phyloP scores from a whole-genome alignment of 2,329 filamentous ascomycete species.

The Monosporascus cannonballus region DNA sequence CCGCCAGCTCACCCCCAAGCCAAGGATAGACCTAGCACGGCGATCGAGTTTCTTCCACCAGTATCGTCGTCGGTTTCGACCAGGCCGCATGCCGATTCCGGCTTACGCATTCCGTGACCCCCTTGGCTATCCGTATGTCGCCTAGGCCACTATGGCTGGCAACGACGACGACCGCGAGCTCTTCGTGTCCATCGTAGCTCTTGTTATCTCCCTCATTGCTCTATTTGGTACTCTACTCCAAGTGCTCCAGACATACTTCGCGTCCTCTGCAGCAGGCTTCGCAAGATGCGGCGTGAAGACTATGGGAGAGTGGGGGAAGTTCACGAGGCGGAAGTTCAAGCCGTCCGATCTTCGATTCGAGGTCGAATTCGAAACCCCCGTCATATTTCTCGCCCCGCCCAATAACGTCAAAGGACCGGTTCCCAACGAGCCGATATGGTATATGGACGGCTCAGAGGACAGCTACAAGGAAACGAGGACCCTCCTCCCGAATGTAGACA shows the following conservation, averaged over 20 bases:
- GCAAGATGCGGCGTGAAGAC: conserved; percentile 6
- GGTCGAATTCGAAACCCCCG: conserved; percentile 17
- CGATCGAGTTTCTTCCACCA: too few relatives aligned
- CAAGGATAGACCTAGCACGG: too few relatives aligned
- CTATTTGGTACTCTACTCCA: conserved; percentile 9
- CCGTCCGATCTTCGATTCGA: conserved; percentile 16
- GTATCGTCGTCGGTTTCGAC: too few relatives aligned
- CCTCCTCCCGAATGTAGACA: conserved; percentile 1
- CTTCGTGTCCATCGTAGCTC: conserved; percentile 10
- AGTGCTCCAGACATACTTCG: conserved; percentile 14
- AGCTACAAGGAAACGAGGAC: conserved; percentile 13
- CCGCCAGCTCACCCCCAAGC: too few relatives aligned
- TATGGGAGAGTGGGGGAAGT: conserved; percentile 16
- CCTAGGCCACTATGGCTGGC: neutral
- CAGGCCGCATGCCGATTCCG: neutral
- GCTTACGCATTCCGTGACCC: neutral
- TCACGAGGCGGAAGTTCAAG: conserved; percentile 9
- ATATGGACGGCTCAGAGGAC: conserved; percentile 9
- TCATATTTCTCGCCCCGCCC: conserved; percentile 15
- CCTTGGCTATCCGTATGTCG: neutral
- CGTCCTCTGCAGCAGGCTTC: conserved; percentile 6
- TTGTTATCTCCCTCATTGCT: conserved; percentile 14
- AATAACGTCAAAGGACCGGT: conserved; percentile 12
- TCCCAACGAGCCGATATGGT: conserved; percentile 10
- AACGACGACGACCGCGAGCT: conserved; percentile 5